Evolutionary conservation across 257 asterid genomes (phyloP).

Genomic region (Penstemon davidsonii): DNA sequence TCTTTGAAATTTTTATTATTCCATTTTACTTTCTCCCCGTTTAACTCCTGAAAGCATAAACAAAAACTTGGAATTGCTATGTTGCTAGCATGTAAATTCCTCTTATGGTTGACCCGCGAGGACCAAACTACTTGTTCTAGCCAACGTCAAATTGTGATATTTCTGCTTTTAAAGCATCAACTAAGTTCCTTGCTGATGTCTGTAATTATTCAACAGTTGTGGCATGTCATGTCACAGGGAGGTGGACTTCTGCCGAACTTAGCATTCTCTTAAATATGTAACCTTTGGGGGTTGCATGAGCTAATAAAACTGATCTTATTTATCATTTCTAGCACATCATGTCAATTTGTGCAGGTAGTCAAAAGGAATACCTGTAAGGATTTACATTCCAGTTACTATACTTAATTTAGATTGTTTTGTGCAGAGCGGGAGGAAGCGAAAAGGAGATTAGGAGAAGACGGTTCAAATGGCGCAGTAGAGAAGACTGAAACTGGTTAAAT

Average conservation of each 20-base stretch:
- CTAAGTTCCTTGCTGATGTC: no score
- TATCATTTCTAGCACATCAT: background rate
- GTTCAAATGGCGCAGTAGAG: constrained; percentile 8
- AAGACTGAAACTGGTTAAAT: constrained; percentile 28
- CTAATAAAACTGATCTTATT: background rate
- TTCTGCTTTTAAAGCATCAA: background rate
- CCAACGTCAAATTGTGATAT: background rate
- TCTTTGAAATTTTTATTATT: no score
- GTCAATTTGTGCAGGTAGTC: background rate
- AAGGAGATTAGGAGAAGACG: constrained; percentile 37
- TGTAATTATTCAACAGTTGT: no score
- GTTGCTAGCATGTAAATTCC: background rate
- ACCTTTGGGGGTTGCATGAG: background rate
- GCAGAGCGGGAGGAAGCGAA: constrained; percentile 57
- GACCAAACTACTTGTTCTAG: constrained; percentile 3
- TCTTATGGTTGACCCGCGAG: background rate
- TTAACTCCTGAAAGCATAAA: background rate
- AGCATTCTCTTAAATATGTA: background rate
- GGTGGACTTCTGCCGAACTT: no score
- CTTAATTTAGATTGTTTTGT: constrained; percentile 12
- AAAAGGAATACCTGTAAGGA: background rate
- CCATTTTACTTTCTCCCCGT: no score
- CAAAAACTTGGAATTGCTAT: background rate
- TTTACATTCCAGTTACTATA: background rate
- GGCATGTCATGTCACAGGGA: no score